Evolutionary conservation across 2,329 filamentous ascomycete species (phyloP), one percentile per base, ranked within the genome.

Genomic region (Hypoxylon sp.): DNA sequence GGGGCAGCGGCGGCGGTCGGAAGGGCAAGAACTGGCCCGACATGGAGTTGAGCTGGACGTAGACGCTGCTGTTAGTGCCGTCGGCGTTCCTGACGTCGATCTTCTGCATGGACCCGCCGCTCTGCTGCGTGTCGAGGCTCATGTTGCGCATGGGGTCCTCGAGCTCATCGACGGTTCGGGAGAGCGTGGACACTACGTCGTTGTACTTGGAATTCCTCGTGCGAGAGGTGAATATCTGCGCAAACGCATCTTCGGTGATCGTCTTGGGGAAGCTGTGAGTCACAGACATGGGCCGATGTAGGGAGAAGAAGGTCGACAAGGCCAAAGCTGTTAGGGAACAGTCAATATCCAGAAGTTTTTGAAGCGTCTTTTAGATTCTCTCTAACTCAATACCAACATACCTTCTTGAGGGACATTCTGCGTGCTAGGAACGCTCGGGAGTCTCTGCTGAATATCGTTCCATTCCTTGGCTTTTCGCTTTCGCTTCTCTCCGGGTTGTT

Each of bases 231-330:
- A 98, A 98, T 70, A 99, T 93, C 70, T 89, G 83, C 61, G 91
- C 88, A 75, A 98, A 97, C 46, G 88, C 83, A 71, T 90, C 88
- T 61, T 89, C 81, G 48, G 84, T 87, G 41, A 92, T 83, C 17
- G 83, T 80, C 67, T 85, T 87, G 53, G 90, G 95, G 71, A 97
- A 88, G 66, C 89, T 88, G 68, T 88, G 88, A 46, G 88, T 92
- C 65, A 97, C 86, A 52, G 92, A 96, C 70, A 99, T 94, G 41
- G 95, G 95, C 60, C 95, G 88, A 77, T 99, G 92, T 65, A 96
- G 89, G 62, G 93, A 96, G 81, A 98, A 98, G 82, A 99, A 98
- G 58, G 89, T 89, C 6, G 94, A 95, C 41, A 97, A 81, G 63
- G 90, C 88, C 60, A 98, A 83, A 71, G 96, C 95, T 98, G 65